Percentiles rank a stretch among this genome's conserved stretches.
phyloP scores from a whole-genome alignment of 2,329 filamentous ascomycete genomes.

The Plectosphaerella plurivora region DNA sequence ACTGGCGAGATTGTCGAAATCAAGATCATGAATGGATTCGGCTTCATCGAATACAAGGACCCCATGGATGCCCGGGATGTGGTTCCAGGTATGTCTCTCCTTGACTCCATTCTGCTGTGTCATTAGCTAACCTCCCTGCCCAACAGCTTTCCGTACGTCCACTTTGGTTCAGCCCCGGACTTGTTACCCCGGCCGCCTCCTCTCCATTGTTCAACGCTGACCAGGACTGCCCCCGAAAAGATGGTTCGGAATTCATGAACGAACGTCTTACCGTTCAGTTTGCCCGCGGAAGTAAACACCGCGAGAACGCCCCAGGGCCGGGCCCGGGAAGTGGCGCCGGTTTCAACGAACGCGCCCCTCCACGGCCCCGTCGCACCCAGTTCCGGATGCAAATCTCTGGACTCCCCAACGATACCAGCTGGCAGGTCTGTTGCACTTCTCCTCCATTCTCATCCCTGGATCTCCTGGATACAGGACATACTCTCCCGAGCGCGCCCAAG shows the following conservation, averaged over 20 bases:
- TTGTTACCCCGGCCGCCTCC: neutral
- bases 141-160: constrained; percentile 57
- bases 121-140: constrained; percentile 4
- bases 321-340: constrained; percentile 34
- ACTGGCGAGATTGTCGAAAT: constrained; percentile 97
- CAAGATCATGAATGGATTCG: constrained; percentile 99
- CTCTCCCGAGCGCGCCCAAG: too few relatives aligned
- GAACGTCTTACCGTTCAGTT: constrained; percentile 97
- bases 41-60: constrained; percentile 99
- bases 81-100: constrained; percentile 77
- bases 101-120: constrained; percentile 10
- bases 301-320: constrained; percentile 32
- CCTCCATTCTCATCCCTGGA: constrained; percentile 27
- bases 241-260: constrained; percentile 97
- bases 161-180: neutral
- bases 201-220: constrained; percentile 14
- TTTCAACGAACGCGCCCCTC: constrained; percentile 49
- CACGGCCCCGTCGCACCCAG: constrained; percentile 86
- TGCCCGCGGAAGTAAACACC: constrained; percentile 73
- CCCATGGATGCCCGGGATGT: constrained; percentile 97
- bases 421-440: constrained; percentile 88
- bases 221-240: constrained; percentile 38
- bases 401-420: constrained; percentile 97
- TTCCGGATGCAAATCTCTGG: constrained; percentile 97
- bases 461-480: too few relatives aligned